Conservation (phyloP, 129 eudicot species). For the Tagetes erecta region DNA sequence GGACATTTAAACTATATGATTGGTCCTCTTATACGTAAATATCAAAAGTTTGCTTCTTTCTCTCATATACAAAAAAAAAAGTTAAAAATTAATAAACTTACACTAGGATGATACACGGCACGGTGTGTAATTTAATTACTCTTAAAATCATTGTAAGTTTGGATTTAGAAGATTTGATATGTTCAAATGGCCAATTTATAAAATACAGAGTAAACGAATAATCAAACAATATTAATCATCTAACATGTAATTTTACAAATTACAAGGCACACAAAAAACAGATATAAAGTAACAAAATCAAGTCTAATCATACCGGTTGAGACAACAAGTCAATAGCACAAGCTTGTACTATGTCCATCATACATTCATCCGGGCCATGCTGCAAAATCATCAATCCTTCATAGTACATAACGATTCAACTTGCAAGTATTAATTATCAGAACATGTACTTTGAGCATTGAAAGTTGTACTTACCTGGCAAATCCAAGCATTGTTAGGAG, state of each 20-base stretch:
- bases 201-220: background rate
- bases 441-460: slow-evolving; percentile 15
- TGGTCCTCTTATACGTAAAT: no score
- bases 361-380: slow-evolving; percentile 88
- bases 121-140: background rate
- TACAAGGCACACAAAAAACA: background rate
- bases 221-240: background rate
- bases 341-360: slow-evolving; percentile 68
- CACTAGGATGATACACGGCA: background rate
- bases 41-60: no score
- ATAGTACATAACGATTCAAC: background rate
- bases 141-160: background rate
- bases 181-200: background rate
- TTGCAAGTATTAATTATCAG: background rate
- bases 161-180: background rate
- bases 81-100: no score
- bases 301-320: slow-evolving; percentile 42
- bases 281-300: background rate
- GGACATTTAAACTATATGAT: background rate
- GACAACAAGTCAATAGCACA: slow-evolving; percentile 72
- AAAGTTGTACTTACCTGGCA: slow-evolving; percentile 64
- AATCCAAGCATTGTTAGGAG: slow-evolving; percentile 51
- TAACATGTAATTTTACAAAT: background rate
- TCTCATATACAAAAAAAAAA: no score
- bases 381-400: slow-evolving; percentile 29